Evolutionary conservation across 2,329 filamentous ascomycete genomes (phyloP).

Genomic region (Helicocarpus griseus): DNA sequence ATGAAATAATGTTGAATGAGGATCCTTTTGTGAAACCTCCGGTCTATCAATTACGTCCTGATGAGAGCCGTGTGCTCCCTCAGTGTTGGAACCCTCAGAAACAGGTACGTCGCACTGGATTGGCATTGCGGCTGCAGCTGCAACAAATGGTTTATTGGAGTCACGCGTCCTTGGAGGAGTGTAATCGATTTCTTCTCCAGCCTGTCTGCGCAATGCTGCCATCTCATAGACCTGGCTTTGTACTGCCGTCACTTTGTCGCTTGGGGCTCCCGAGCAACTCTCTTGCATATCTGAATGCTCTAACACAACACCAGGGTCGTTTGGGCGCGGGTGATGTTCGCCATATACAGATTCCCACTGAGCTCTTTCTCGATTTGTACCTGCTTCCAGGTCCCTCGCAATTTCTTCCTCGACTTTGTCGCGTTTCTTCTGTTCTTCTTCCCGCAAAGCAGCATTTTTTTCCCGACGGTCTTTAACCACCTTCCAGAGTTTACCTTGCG

Average conservation of each 20-base stretch:
- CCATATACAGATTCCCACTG: slow-evolving; percentile 71
- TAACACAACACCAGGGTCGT: slow-evolving; percentile 23
- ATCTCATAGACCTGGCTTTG: neutral
- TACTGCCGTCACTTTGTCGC: neutral
- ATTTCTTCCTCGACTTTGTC: slow-evolving; percentile 59
- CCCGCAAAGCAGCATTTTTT: slow-evolving; percentile 36
- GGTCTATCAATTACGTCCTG: neutral
- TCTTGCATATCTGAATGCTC: neutral
- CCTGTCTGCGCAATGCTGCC: neutral
- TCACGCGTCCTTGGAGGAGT: neutral
- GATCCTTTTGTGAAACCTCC: neutral
- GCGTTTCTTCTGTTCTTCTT: slow-evolving; percentile 47
- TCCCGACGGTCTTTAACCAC: slow-evolving; percentile 52
- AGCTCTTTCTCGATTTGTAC: slow-evolving; percentile 34
- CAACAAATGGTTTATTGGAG: neutral
- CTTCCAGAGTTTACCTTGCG: slow-evolving; percentile 79
- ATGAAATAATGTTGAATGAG: neutral
- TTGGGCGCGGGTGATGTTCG: slow-evolving; percentile 42
- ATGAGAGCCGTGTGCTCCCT: neutral
- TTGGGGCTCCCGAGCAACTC: neutral
- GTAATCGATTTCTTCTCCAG: neutral
- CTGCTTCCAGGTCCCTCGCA: slow-evolving; percentile 48
- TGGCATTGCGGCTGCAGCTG: neutral
- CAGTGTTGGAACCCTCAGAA: neutral
- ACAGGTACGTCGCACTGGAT: neutral